phyloP scores from a whole-genome alignment of 495 filamentous ascomycete species.

The Lasiosphaeriaceae sp. region DNA sequence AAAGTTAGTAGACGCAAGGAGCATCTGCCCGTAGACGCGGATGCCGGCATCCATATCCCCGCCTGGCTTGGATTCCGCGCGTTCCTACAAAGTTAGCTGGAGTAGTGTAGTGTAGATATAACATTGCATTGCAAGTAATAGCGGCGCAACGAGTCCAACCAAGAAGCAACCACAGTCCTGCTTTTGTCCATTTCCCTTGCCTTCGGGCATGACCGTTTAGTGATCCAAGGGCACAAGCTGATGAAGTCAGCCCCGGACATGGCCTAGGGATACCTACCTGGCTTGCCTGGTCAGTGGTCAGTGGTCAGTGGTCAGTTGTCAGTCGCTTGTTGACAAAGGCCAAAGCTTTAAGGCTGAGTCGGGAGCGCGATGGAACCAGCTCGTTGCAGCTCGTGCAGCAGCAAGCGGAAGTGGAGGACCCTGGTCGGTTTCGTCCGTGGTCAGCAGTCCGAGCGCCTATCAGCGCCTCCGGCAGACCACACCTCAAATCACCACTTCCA shows the following conservation, averaged over 20 bases:
- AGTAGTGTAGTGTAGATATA: too few relatives aligned
- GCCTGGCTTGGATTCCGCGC: too few relatives aligned
- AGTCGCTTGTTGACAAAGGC: not conserved
- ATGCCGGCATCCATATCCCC: too few relatives aligned
- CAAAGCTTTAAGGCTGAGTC: conserved; percentile 9
- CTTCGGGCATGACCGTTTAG: not conserved
- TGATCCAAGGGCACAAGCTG: not conserved
- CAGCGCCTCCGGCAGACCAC: not conserved
- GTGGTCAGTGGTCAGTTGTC: too few relatives aligned
- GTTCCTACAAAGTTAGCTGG: too few relatives aligned
- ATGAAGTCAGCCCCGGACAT: not conserved
- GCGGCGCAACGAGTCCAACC: too few relatives aligned
- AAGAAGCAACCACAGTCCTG: too few relatives aligned
- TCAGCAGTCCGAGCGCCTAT: not conserved
- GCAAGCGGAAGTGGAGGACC: not conserved
- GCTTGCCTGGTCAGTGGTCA: not conserved
- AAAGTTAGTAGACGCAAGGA: too few relatives aligned
- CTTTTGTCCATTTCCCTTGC: not conserved
- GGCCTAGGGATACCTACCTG: not conserved
- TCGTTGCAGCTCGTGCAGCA: not conserved
- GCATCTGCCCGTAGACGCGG: too few relatives aligned
- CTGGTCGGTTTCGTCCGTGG: not conserved
- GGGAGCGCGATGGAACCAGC: not conserved
- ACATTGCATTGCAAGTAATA: too few relatives aligned
- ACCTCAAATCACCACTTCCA: not conserved